A percentile compares a stretch with the other conserved stretches of the same genome.
Conservation (phyloP, 139 green algal species). For the Chlorella sp. region DNA sequence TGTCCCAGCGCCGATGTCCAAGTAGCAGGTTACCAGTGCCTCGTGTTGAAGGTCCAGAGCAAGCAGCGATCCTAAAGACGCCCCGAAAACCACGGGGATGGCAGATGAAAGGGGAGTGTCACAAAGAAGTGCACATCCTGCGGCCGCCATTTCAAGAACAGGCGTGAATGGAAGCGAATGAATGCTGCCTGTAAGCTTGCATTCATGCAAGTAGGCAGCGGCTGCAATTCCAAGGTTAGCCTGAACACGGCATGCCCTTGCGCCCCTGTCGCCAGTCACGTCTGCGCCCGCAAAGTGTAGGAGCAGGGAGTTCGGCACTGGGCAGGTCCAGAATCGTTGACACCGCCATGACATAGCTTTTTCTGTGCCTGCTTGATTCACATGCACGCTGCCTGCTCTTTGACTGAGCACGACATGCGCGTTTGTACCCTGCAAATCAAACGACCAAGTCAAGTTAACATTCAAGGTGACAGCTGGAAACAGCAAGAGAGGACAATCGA, state of each 20-base stretch:
- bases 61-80: background rate
- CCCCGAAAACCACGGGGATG: background rate
- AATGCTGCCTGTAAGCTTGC: background rate
- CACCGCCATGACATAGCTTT: slow-evolving; percentile 12
- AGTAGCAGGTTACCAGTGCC: background rate
- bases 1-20: background rate
- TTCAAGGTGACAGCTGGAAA: too few species aligned
- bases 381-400: background rate
- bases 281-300: background rate
- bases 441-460: too few species aligned
- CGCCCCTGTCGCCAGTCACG: background rate
- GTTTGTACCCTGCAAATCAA: slow-evolving; percentile 68
- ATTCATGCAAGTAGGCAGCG: background rate
- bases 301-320: background rate
- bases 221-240: background rate
- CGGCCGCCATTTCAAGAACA: background rate
- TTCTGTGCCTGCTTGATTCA: background rate
- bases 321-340: background rate
- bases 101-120: background rate
- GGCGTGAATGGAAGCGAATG: background rate
- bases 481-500: too few species aligned
- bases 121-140: background rate
- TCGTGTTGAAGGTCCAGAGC: background rate
- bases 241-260: background rate
- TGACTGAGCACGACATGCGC: slow-evolving; percentile 47